Evolutionary conservation across 2,329 filamentous ascomycete species (phyloP), one percentile per base, ranked within the genome.

Genomic region (Diaporthe australafricana): DNA sequence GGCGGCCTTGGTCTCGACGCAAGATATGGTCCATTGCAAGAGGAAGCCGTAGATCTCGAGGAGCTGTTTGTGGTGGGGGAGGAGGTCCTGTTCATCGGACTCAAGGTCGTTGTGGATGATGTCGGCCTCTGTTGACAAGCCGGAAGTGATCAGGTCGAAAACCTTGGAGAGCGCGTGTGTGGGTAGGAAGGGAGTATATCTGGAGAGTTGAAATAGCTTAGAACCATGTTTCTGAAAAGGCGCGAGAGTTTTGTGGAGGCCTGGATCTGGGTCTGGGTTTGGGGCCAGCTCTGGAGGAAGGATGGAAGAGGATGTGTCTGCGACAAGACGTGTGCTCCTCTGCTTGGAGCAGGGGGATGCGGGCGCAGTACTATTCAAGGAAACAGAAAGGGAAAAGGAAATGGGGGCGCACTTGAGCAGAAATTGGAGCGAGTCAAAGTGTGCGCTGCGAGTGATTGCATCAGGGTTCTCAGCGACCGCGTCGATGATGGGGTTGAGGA

Each of bases 41-140:
- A 99, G 86, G 79, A 98, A 99, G 42, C 92, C 96, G 80, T 97
- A 98, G 79, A 97, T 93, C 81, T 99, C 96, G 75, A 99, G 88
- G 1, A 98, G 87, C 76, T 93, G 91, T 82, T 98, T 98, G 85
- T 99, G 96, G 77, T 97, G 92, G 48, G 92, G 88, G 57, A 97
- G 86, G 11, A 93, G 88, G 78, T 97, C 95, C 81, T 98, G 95
- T 79, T 98, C 96, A 82, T 98, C 96, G 53, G 90, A 92, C 79
- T 98, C 95, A 80, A 97, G 89, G 79, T 98, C 95, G 81, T 93
- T 89, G 81, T 97, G 90, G 60, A 96, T 91, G 71, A 92, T 88
- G 78, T 98, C 95, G 75, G 95, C 93, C 84, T 98, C 94, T 73
- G 94, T 89, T 57, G 93, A 92, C 71, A 97, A 86, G 70, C 93